Evolutionary conservation across 352 stramenopile species (phyloP), one percentile per base, ranked within the genome.

Genomic region (Globisporangium viniferum): DNA sequence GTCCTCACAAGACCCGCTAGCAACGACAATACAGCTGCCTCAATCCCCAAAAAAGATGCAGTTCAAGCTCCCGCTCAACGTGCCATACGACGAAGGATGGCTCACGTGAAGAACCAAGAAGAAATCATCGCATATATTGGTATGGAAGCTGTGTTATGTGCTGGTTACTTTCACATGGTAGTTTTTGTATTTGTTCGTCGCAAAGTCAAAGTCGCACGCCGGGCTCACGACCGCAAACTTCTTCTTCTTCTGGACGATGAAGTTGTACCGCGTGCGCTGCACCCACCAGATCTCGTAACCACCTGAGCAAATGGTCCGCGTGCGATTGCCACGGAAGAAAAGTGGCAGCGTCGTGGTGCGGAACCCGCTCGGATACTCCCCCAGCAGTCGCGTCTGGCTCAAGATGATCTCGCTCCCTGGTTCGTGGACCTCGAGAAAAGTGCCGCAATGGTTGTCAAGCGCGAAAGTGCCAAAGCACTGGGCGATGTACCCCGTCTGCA

Each of bases 231-330:
- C 75, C 27, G 57, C 66, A 59, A 95, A 89, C 18, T 75, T 82
- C 66, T 96, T 96, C 59, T 81, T 88, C 68, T 91, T 89, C 71
- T 96, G 81, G 12, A 95, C 77, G 48, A 96, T 88, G 62, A 89
- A 88, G 63, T 91, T 92, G 65, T 88, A 92, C 7, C 78, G 74
- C 58, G 85, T 95, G 62, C 89, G 88, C 59, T 90, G 78, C 7
- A 95, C 89, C 89, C 89, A 96, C 88, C 89, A 96, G 62, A 96
- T 85, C 62, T 95, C 87, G 68, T 95, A 95, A 64, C 78, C 74
- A 4, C 87, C 86, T 24, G 73, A 73, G 65, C 87, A 95, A 61
- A 95, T 77, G 8, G 82, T 93, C 10, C 82, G 79, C 4, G 59
- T 75, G 15, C 67, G 71, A 59, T 95, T 83, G 1, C 88, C 89